phyloP scores from a whole-genome alignment of 139 green algal genomes.

The Desmodesmus armatus region DNA sequence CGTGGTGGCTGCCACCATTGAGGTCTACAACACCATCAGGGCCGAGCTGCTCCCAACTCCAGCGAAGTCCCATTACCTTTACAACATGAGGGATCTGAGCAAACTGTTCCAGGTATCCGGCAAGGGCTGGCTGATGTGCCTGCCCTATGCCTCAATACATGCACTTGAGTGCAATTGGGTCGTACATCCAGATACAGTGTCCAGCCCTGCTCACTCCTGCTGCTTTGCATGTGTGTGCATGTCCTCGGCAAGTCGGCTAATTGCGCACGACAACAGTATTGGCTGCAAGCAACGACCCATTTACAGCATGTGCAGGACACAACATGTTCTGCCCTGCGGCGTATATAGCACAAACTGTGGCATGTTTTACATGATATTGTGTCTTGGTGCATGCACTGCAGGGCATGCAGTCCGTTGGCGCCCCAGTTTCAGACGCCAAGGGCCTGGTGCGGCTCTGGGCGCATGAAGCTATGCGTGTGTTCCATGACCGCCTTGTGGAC shows the following conservation, averaged over 20 bases:
- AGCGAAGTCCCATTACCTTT: slow-evolving; percentile 84
- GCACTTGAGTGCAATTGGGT: too few species aligned
- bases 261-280: too few species aligned
- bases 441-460: slow-evolving; percentile 67
- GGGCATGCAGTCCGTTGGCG: slow-evolving; percentile 63
- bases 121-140: too few species aligned
- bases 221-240: too few species aligned
- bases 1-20: slow-evolving; percentile 72
- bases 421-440: slow-evolving; percentile 51
- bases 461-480: slow-evolving; percentile 78
- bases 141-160: too few species aligned
- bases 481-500: slow-evolving; percentile 79
- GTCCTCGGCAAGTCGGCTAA: too few species aligned
- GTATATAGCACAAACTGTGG: too few species aligned
- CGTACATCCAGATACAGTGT: slow-evolving; percentile 48
- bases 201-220: too few species aligned
- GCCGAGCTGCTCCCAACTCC: slow-evolving; percentile 75
- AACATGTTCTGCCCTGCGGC: neutral
- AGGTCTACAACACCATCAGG: slow-evolving; percentile 70
- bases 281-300: neutral
- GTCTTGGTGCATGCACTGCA: too few species aligned
- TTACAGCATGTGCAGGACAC: neutral
- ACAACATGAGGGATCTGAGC: slow-evolving; percentile 86
- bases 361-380: too few species aligned
- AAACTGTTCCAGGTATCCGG: slow-evolving; percentile 74